Percentiles rank a stretch among this genome's conserved stretches.
Evolutionary conservation across 306 rosid species (phyloP).

Genomic region (Canavalia gladiata): DNA sequence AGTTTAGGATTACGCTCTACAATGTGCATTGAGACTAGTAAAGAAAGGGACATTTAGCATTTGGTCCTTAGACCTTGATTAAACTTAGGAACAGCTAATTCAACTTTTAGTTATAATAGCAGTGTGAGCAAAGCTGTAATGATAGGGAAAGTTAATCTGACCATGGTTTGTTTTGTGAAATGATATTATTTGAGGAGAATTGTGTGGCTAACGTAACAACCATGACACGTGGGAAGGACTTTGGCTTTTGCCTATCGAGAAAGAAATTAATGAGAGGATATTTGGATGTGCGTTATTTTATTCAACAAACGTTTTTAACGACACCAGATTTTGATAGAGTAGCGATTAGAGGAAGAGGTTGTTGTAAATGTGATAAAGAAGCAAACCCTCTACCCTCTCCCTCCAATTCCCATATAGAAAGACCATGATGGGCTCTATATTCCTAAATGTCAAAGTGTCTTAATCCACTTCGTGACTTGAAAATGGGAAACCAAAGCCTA

Average conservation of each 20-base stretch:
- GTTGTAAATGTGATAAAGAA: slow-evolving; percentile 84
- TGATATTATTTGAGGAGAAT: slow-evolving; percentile 43
- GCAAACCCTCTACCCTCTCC: slow-evolving; percentile 59
- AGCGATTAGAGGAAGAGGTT: slow-evolving; percentile 66
- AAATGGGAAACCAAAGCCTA: slow-evolving; percentile 49
- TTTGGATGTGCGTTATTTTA: slow-evolving; percentile 44
- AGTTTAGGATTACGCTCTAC: slow-evolving; percentile 18
- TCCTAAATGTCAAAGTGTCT: slow-evolving; percentile 53
- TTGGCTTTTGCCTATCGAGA: slow-evolving; percentile 36
- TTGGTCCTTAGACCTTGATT: slow-evolving; percentile 33
- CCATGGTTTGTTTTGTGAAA: slow-evolving; percentile 43
- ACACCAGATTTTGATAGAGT: slow-evolving; percentile 75
- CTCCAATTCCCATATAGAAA: slow-evolving; percentile 7
- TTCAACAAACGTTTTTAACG: slow-evolving; percentile 70
- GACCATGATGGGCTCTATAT: slow-evolving; percentile 51
- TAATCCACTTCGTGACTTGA: slow-evolving; percentile 52
- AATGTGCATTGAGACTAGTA: slow-evolving; percentile 34
- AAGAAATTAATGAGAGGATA: slow-evolving; percentile 39
- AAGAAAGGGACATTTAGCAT: slow-evolving; percentile 27
- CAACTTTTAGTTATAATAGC: slow-evolving; percentile 41
- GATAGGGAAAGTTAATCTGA: slow-evolving; percentile 65
- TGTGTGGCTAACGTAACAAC: slow-evolving; percentile 57
- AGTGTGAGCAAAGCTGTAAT: slow-evolving; percentile 53
- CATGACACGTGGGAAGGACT: slow-evolving; percentile 48
- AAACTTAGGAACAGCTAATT: slow-evolving; percentile 49